These are phyloP conservation scores for Lactarius sp. DNA, from an alignment of 768 basidiomycete genomes.

Conservation along the genomic window DNA sequence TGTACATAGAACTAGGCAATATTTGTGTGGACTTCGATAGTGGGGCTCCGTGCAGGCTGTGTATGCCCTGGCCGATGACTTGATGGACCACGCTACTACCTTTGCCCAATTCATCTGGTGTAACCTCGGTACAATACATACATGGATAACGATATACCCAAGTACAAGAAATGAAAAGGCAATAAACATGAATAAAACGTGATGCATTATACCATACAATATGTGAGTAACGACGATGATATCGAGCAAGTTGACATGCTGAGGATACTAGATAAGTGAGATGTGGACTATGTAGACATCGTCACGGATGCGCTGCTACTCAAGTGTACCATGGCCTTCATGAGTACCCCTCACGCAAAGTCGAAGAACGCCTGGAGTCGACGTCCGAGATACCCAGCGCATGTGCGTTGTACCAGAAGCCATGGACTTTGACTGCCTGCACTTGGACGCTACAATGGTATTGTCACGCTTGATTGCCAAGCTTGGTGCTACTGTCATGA, in stretches of 20 bases:
- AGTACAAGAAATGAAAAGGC: constrained; percentile 1
- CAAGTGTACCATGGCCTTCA: constrained; percentile 37
- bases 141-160: no score
- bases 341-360: constrained; percentile 44
- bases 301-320: background rate
- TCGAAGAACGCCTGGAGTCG: constrained; percentile 46
- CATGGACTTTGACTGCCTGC: constrained; percentile 37
- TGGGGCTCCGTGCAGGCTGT: no score
- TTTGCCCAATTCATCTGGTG: no score
- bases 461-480: no score
- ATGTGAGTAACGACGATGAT: background rate
- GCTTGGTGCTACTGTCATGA: no score
- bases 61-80: no score
- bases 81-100: no score
- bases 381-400: constrained; percentile 47
- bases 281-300: background rate
- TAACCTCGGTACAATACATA: no score
- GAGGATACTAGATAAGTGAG: no score
- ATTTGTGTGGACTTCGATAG: no score
- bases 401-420: constrained; percentile 48
- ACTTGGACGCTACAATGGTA: no score
- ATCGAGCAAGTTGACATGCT: background rate
- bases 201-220: background rate
- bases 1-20: no score
- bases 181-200: constrained; percentile 21